These are phyloP conservation scores for Flaveria brownii DNA, from an alignment of 129 eudicot genomes.

Conservation along the genomic window DNA sequence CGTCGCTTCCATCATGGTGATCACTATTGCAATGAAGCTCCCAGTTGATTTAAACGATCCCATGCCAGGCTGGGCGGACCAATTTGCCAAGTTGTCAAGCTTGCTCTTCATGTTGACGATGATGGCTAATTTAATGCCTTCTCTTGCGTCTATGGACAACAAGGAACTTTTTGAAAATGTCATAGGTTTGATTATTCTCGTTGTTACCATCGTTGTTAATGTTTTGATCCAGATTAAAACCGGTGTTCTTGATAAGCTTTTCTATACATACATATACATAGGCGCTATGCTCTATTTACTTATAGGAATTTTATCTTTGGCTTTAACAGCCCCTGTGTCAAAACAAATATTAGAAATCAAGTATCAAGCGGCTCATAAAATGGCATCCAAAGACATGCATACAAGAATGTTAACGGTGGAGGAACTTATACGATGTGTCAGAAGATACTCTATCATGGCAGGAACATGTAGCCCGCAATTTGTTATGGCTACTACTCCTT, in stretches of 20 bases:
- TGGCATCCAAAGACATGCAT: background rate
- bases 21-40: conserved; percentile 8
- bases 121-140: conserved; percentile 38
- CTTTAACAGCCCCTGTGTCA: conserved; percentile 11
- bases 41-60: conserved; percentile 6
- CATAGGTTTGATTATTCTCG: conserved; percentile 43
- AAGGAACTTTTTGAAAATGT: conserved; percentile 30
- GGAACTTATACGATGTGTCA: conserved; percentile 9
- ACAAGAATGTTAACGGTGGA: background rate
- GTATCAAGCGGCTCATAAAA: conserved; percentile 18
- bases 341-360: conserved; percentile 12
- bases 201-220: conserved; percentile 37
- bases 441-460: conserved; percentile 24
- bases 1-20: conserved; percentile 2
- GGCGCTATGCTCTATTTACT: conserved; percentile 11
- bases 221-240: conserved; percentile 25
- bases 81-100: background rate
- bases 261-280: background rate
- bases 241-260: background rate
- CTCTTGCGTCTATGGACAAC: conserved; percentile 41
- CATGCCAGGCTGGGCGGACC: background rate
- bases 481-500: conserved; percentile 18
- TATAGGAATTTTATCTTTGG: conserved; percentile 3
- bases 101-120: background rate
- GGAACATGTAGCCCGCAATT: conserved; percentile 23